Percentiles rank a stretch among this genome's conserved stretches.
Evolutionary conservation across 495 filamentous ascomycete genomes (phyloP).

Genomic region (Daldinia vernicosa): DNA sequence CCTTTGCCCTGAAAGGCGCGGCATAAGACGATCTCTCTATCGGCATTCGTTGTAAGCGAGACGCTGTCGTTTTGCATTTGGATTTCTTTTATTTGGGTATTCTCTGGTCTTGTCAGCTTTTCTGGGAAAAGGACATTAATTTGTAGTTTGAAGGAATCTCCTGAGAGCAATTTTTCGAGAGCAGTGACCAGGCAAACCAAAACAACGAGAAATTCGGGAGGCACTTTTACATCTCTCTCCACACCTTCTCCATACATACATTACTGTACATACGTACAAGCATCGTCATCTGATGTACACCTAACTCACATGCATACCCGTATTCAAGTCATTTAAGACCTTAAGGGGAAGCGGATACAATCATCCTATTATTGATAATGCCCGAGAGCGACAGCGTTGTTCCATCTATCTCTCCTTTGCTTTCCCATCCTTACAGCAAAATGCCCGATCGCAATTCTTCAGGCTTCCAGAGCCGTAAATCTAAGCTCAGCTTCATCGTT

Average conservation of each 20-base stretch:
- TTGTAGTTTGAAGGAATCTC: not conserved
- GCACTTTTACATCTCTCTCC: not conserved
- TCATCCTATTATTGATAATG: conserved; percentile 30
- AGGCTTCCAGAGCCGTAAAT: conserved; percentile 30
- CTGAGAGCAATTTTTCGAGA: not conserved
- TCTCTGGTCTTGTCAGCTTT: too few relatives aligned
- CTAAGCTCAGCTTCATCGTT: conserved; percentile 45
- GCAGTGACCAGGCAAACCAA: conserved; percentile 1
- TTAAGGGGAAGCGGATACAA: conserved; percentile 18
- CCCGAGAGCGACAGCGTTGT: conserved; percentile 32
- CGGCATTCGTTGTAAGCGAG: conserved; percentile 36
- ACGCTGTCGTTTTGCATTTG: conserved; percentile 26
- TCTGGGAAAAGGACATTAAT: not conserved
- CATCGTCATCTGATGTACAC: conserved; percentile 16
- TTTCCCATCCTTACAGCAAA: conserved; percentile 43
- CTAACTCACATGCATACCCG: not conserved
- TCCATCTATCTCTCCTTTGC: conserved; percentile 32
- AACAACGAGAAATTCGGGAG: not conserved
- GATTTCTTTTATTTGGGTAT: conserved; percentile 6
- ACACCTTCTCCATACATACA: conserved; percentile 1
- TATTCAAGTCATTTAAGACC: conserved; percentile 7
- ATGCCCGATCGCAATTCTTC: conserved; percentile 40
- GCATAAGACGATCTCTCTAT: conserved; percentile 38
- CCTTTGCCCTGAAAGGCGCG: conserved; percentile 18
- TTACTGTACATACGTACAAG: not conserved